phyloP scores from a whole-genome alignment of 1,284 basidiomycete species.

The Tremellales sp. region DNA sequence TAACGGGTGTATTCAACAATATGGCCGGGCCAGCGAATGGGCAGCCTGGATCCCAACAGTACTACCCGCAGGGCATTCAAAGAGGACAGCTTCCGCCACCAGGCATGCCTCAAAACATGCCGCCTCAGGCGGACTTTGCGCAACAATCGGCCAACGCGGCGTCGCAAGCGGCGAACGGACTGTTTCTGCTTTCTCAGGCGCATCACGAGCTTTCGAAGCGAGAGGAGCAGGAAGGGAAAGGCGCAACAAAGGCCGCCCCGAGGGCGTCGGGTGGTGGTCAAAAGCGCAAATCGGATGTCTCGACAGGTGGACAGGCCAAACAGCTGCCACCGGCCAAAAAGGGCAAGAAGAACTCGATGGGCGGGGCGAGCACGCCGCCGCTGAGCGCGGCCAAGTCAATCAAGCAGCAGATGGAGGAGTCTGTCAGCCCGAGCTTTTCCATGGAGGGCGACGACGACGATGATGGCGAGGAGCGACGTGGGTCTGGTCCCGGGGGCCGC shows the following conservation, averaged over 20 bases:
- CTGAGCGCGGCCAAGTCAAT: slow-evolving; percentile 4
- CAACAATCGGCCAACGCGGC: slow-evolving; percentile 47
- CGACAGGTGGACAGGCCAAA: slow-evolving; percentile 11
- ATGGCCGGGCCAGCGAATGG: slow-evolving; percentile 25
- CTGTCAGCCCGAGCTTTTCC: slow-evolving; percentile 20
- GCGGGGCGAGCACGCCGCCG: slow-evolving; percentile 8
- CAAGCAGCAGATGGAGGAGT: slow-evolving; percentile 18
- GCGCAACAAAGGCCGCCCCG: slow-evolving; percentile 20
- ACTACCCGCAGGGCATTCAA: slow-evolving; percentile 6
- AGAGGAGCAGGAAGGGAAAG: slow-evolving; percentile 56
- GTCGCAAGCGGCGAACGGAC: slow-evolving; percentile 71
- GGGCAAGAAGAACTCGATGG: slow-evolving; percentile 39
- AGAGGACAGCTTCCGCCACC: no score
- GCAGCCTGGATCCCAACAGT: slow-evolving; percentile 12
- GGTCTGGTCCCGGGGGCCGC: slow-evolving; percentile 54
- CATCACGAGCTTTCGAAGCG: slow-evolving; percentile 95
- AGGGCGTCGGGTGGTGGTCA: slow-evolving; percentile 12
- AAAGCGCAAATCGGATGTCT: slow-evolving; percentile 36
- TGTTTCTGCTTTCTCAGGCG: slow-evolving; percentile 88
- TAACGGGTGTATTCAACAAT: slow-evolving; percentile 65
- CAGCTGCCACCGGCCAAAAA: slow-evolving; percentile 43
- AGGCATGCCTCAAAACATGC: slow-evolving; percentile 11
- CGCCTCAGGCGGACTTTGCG: slow-evolving; percentile 38
- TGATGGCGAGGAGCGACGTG: slow-evolving; percentile 15
- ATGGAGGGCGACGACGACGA: slow-evolving; percentile 26